Percentiles rank a stretch among this genome's conserved stretches.
These are phyloP conservation scores for Acanthochlamys bracteata DNA, from an alignment of 106 monocot genomes.

Conservation along the genomic window DNA sequence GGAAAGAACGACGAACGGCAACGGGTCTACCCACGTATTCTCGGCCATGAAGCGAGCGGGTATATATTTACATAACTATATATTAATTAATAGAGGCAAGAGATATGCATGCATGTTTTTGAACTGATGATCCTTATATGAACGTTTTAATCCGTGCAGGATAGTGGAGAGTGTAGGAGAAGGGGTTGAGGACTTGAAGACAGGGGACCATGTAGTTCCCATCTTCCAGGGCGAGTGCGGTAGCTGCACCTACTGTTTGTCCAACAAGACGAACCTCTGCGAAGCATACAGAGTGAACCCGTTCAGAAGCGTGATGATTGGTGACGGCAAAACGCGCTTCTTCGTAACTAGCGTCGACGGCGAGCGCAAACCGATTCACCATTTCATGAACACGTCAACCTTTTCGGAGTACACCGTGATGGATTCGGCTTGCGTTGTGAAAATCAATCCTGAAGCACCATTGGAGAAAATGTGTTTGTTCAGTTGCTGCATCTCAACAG, in stretches of 20 bases:
- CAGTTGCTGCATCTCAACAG: constrained; percentile 85
- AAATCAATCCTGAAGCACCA: constrained; percentile 38
- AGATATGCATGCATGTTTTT: not conserved
- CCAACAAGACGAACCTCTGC: constrained; percentile 52
- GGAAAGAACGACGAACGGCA: constrained; percentile 46
- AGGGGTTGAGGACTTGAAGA: constrained; percentile 44
- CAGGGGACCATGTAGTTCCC: constrained; percentile 67
- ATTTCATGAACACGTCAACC: constrained; percentile 90
- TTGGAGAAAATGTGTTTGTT: constrained; percentile 66
- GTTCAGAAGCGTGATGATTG: constrained; percentile 31
- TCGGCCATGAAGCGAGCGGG: constrained; percentile 82
- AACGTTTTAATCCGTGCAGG: constrained; percentile 17
- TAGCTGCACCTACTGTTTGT: constrained; percentile 34
- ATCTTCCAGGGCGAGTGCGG: constrained; percentile 79
- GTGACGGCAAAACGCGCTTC: constrained; percentile 48
- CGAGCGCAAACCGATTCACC: constrained; percentile 44
- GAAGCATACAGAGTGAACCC: constrained; percentile 38
- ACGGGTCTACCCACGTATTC: constrained; percentile 49
- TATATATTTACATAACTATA: too few species aligned
- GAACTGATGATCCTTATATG: not conserved
- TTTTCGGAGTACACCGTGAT: constrained; percentile 88
- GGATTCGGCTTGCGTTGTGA: constrained; percentile 73
- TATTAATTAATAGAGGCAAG: not conserved
- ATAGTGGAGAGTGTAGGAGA: constrained; percentile 85
- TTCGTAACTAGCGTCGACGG: constrained; percentile 5